Conservation (phyloP, 768 basidiomycete species). For the Kockovaella imperatae region DNA sequence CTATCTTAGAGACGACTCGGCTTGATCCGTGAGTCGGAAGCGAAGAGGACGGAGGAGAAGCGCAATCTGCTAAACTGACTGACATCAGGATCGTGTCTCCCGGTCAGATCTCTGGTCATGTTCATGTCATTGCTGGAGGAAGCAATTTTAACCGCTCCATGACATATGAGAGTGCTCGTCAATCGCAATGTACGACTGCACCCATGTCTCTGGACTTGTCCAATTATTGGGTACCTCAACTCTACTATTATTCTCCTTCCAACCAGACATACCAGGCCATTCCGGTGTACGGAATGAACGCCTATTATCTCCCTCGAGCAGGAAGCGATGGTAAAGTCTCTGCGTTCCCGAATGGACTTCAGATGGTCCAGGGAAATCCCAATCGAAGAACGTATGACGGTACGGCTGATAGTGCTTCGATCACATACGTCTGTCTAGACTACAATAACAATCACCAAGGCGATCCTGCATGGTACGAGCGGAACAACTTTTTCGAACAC, state of each 20-base stretch:
- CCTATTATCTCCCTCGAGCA: conserved; percentile 44
- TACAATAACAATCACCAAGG: conserved; percentile 20
- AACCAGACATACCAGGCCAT: conserved; percentile 37
- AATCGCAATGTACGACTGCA: conserved; percentile 44
- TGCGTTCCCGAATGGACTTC: conserved; percentile 46
- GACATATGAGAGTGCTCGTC: conserved; percentile 34
- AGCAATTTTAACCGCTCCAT: conserved; percentile 40
- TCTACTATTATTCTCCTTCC: conserved; percentile 43
- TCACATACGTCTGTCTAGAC: conserved; percentile 45
- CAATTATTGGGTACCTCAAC: conserved; percentile 45
- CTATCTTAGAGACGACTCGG: conserved; percentile 34
- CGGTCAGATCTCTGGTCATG: conserved; percentile 30
- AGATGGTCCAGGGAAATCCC: conserved; percentile 46
- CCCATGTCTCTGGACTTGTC: conserved; percentile 43
- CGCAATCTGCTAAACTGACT: background rate
- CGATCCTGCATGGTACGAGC: conserved; percentile 37
- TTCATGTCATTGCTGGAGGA: conserved; percentile 46
- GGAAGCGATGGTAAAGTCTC: conserved; percentile 38
- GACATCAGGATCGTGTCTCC: conserved; percentile 35
- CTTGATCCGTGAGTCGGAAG: conserved; percentile 44
- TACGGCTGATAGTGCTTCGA: conserved; percentile 33
- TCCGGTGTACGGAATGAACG: conserved; percentile 34
- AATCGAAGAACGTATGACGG: conserved; percentile 40
- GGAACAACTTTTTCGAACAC: conserved; percentile 44
- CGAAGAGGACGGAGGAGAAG: background rate